phyloP scores from a whole-genome alignment of 495 filamentous ascomycete genomes.

The Bathelium albidoporum region DNA sequence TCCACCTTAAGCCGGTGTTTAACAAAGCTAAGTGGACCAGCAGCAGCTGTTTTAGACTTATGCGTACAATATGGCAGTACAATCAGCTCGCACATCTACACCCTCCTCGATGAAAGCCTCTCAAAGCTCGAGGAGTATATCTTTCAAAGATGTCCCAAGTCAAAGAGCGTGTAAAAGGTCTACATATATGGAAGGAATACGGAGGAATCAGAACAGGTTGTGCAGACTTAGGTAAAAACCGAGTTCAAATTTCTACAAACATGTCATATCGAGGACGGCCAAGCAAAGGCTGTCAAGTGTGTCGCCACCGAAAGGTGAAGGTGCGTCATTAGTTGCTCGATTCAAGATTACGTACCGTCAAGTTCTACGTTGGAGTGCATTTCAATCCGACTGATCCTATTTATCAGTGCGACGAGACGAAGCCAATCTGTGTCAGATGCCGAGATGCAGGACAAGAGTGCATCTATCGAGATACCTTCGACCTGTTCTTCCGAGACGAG shows the following conservation, averaged over 20 bases:
- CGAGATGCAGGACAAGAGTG: slow-evolving; percentile 12
- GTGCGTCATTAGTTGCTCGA: slow-evolving; percentile 5
- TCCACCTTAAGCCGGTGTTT: not conserved
- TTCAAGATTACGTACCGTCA: no score
- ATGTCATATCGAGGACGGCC: slow-evolving; percentile 23
- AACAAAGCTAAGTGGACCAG: not conserved
- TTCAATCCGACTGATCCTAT: not conserved
- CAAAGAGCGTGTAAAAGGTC: not conserved
- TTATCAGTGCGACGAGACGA: slow-evolving; percentile 20
- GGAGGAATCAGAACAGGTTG: not conserved
- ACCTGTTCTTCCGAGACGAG: slow-evolving; percentile 18
- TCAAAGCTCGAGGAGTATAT: not conserved
- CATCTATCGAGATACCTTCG: slow-evolving; percentile 16
- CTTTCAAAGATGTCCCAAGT: not conserved
- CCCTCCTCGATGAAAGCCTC: not conserved
- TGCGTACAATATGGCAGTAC: not conserved
- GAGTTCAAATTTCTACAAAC: not conserved
- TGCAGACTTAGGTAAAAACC: not conserved
- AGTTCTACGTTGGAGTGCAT: no score
- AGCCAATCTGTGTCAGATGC: slow-evolving; percentile 17
- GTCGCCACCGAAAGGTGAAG: slow-evolving; percentile 20
- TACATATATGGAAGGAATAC: not conserved
- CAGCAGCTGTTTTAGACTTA: not conserved
- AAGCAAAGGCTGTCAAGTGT: slow-evolving; percentile 21
- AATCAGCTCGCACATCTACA: not conserved